Evolutionary conservation across 1,284 basidiomycete species (phyloP), one percentile per base, ranked within the genome.

Genomic region (Naganishia cerealis): DNA sequence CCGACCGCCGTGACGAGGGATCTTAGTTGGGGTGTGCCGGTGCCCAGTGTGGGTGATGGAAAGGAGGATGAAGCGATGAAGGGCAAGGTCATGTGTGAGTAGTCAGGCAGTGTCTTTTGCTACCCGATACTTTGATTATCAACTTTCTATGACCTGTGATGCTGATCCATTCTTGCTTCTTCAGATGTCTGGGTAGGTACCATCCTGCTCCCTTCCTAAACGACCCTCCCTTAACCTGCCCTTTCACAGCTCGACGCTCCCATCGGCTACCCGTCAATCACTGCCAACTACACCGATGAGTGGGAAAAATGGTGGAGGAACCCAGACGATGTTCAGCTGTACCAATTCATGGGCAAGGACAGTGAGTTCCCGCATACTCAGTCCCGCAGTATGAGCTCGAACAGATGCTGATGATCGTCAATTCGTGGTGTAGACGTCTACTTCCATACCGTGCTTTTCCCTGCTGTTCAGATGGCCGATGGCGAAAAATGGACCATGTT

Each of bases 341-440:
- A 92, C 83, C 96, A 99, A 80, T 99, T 99, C 84, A 99, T 99
- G 96, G 92, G 92, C 76, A 95, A 95, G 81, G 92, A 95, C 79
- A 95, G 79, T 80, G 65, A 73, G 79, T 77, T 5, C 15, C n/a
- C 9, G 3, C 29, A n/a, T 12, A 39, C 50, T n/a, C 16, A 3
- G 16, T 10, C 24, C n/a, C 26, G 36, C n/a, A 10, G 10, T 1
- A 16, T 13, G 50, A 2, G 18, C 1, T 24, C 9, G 36, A n/a
- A 58, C 7, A 16, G 40, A 18, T 21, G 42, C 59, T 62, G 24
- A 50, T 62, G 21, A 15, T 26, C 0, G 48, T 61, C 57, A n/a
- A 53, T 57, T 4, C 29, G 26, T 10, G 9, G 13, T n/a, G 26
- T 52, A 81, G 80, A 97, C 74, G 92, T 94, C 67, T 96, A 95